Evolutionary conservation across 768 basidiomycete genomes (phyloP), one percentile per base, ranked within the genome.

Genomic region (Fomitopsis pulvina): DNA sequence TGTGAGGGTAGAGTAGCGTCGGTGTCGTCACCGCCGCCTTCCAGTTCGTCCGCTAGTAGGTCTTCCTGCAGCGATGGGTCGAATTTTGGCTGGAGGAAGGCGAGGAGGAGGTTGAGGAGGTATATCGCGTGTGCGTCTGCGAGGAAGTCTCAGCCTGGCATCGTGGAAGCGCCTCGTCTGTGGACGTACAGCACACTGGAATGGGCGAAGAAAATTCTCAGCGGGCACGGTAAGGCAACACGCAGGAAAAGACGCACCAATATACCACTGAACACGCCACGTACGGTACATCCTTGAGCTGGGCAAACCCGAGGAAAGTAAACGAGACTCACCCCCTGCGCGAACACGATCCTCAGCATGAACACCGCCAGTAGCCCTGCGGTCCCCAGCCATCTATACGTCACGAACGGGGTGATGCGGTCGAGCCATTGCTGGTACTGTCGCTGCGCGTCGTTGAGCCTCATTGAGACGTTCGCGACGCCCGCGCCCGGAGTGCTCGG

Each of bases 51-150:
- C 1, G 92, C 96, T 54, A 91, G 75, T 11, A 97, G 73, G 65
- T 99, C 96, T 41, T 91, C 91, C 56, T 93, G 87, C 27, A 97
- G 72, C 1, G 94, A 95, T 0, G 96, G 95, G 68, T 99, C 96
- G 66, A 99, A 98, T 66, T 87, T 90, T 28, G 96, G 96, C 73
- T 97, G 94, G 16, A 99, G 76, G 76, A 99, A 99, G 1, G 96
- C 95, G 57, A 99, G 79, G 48, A 99, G 82, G 47, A 99, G 81
- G 71, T 99, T 96, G 52, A 97, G 78, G 54, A 95, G 81, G 70
- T 97, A 97, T 58, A 96, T 97, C 26, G 91, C 93, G 57, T 89
- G 85, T 16, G 89, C 94, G 63, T 95, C 87, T 88, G 52, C 37
- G 47, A 57, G 40, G 54, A 47, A 32, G 41, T 26, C 26, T 24